Evolutionary conservation across 1,139 yeast species (phyloP).

Genomic region (Scheffersomyces cryptocercus): DNA sequence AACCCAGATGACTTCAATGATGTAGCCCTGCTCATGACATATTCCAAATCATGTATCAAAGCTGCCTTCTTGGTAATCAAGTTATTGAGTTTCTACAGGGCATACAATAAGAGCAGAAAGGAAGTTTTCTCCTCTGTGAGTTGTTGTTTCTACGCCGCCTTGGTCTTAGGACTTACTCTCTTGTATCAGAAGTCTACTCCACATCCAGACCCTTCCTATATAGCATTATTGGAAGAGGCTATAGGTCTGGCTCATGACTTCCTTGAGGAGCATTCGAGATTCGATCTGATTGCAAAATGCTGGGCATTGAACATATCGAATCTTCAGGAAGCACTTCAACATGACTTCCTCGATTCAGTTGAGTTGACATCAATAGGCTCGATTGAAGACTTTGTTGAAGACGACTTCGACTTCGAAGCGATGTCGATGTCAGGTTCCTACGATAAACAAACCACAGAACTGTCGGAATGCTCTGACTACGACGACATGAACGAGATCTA

Average conservation of each 20-base stretch:
- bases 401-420: background rate
- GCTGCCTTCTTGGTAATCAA: conserved; percentile 35
- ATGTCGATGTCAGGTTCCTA: background rate
- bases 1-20: conserved; percentile 13
- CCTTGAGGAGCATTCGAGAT: conserved; percentile 2
- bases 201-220: conserved; percentile 12
- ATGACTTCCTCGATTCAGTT: background rate
- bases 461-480: background rate
- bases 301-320: background rate
- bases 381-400: background rate
- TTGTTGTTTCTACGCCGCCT: conserved; percentile 15
- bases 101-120: conserved; percentile 13
- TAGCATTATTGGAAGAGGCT: conserved; percentile 9
- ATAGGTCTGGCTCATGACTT: conserved; percentile 11
- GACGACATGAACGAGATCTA: background rate
- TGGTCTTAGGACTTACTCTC: conserved; percentile 13
- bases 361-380: too few relatives aligned
- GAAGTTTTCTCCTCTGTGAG: conserved; percentile 16
- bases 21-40: conserved; percentile 17
- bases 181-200: conserved; percentile 12
- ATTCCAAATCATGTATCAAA: conserved; percentile 37
- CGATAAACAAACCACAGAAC: background rate
- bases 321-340: background rate
- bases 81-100: conserved; percentile 23
- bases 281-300: background rate